Evolutionary conservation across 192 early-diverging fungal genomes (phyloP).

Genomic region (Podochytrium sp.): DNA sequence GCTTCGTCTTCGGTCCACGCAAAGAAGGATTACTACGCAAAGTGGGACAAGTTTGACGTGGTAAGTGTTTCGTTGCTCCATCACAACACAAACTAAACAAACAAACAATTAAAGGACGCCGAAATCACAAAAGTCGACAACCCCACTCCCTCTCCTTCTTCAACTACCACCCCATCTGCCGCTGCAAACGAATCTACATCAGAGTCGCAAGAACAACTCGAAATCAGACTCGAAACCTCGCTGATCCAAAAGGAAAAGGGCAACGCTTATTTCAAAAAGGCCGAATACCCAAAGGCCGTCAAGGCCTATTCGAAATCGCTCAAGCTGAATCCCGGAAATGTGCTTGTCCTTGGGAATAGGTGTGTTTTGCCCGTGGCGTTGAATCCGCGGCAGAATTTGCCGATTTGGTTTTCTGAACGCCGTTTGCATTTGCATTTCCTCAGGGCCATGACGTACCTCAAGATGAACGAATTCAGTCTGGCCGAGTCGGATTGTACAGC

Average conservation of each 20-base stretch:
- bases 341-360: slow-evolving; percentile 26
- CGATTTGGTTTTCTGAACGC: neutral
- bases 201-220: slow-evolving; percentile 11
- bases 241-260: slow-evolving; percentile 61
- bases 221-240: slow-evolving; percentile 34
- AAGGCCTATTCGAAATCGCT: slow-evolving; percentile 61
- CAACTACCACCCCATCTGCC: neutral
- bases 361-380: too few relatives aligned
- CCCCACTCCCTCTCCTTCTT: neutral
- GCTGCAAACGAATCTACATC: neutral
- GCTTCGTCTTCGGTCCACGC: too few relatives aligned
- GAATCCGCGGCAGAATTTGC: too few relatives aligned
- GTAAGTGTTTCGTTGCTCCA: slow-evolving; percentile 29
- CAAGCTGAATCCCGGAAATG: slow-evolving; percentile 58
- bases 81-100: neutral
- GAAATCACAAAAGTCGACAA: neutral
- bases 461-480: slow-evolving; percentile 64
- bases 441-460: slow-evolving; percentile 82
- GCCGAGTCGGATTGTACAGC: slow-evolving; percentile 72
- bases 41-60: slow-evolving; percentile 54
- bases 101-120: neutral
- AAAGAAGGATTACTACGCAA: slow-evolving; percentile 33
- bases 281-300: slow-evolving; percentile 45
- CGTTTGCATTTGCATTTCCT: neutral
- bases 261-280: slow-evolving; percentile 56